These are phyloP conservation scores for Halophytophthora polymorphica DNA, from an alignment of 352 stramenopile species.

Conservation along the genomic window DNA sequence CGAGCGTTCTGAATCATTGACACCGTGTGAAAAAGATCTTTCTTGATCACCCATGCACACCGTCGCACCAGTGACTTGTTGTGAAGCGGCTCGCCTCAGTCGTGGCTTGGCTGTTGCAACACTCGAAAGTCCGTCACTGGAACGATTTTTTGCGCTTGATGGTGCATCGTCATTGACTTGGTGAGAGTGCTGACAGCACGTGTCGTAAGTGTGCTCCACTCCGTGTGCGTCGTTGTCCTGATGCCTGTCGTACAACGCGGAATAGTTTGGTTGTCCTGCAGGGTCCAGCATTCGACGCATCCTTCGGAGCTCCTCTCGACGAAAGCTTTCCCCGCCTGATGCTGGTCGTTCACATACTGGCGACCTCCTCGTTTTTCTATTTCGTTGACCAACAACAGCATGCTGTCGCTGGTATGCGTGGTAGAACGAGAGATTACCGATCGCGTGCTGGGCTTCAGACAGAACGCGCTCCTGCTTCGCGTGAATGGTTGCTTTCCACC, in stretches of 20 bases:
- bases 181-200: no score
- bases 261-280: conserved; percentile 20
- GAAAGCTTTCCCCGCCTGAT: background rate
- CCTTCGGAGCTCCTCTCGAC: conserved; percentile 13
- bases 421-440: conserved; percentile 39
- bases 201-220: background rate
- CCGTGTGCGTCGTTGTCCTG: conserved; percentile 2
- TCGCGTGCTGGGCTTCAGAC: conserved; percentile 28
- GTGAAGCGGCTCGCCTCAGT: no score
- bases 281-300: conserved; percentile 42
- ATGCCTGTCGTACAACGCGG: conserved; percentile 2
- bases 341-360: background rate
- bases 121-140: no score
- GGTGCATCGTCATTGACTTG: no score
- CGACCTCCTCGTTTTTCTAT: conserved; percentile 4
- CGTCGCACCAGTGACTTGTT: no score
- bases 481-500: conserved; percentile 47
- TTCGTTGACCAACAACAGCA: background rate
- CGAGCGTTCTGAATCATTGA: background rate
- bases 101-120: no score
- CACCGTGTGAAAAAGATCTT: background rate
- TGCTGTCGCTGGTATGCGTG: conserved; percentile 27
- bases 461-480: conserved; percentile 51
- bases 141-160: no score
- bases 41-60: background rate